Conservation (phyloP, 148 eudicot genomes). For the Vaccinium macrocarpon region DNA sequence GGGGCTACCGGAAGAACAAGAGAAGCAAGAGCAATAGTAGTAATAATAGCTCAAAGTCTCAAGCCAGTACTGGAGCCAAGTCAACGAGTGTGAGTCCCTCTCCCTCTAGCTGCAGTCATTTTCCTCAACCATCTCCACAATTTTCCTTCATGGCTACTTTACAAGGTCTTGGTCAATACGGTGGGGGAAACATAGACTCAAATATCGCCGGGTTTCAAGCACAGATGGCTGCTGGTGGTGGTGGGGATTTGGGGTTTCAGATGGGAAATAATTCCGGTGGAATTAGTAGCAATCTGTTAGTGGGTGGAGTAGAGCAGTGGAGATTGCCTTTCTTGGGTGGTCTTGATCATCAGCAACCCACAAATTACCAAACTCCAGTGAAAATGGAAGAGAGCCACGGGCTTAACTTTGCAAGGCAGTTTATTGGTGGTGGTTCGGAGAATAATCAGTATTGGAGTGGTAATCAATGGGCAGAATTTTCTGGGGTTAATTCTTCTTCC, state of each 20-base stretch:
- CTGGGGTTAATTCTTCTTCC: slow-evolving; percentile 50
- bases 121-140: slow-evolving; percentile 25
- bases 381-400: slow-evolving; percentile 45
- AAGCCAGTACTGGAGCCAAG: not conserved
- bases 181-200: slow-evolving; percentile 29
- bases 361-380: slow-evolving; percentile 33
- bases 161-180: slow-evolving; percentile 46
- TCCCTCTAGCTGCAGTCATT: slow-evolving; percentile 15
- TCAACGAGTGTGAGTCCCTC: slow-evolving; percentile 27
- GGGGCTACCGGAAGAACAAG: slow-evolving; percentile 67
- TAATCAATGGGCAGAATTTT: slow-evolving; percentile 44
- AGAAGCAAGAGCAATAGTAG: slow-evolving; percentile 30
- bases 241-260: slow-evolving; percentile 17
- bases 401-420: slow-evolving; percentile 35
- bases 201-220: slow-evolving; percentile 22
- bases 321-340: slow-evolving; percentile 31
- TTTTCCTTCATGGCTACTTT: slow-evolving; percentile 49
- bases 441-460: slow-evolving; percentile 47
- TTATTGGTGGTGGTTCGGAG: slow-evolving; percentile 26
- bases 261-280: slow-evolving; percentile 16
- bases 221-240: slow-evolving; percentile 14
- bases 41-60: slow-evolving; percentile 25
- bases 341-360: slow-evolving; percentile 16
- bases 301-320: slow-evolving; percentile 24
- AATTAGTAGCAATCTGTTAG: not conserved